Percentiles rank a stretch among this genome's conserved stretches.
These are phyloP conservation scores for Breynia disticha DNA, from an alignment of 441 rosid genomes.

Conservation along the genomic window DNA sequence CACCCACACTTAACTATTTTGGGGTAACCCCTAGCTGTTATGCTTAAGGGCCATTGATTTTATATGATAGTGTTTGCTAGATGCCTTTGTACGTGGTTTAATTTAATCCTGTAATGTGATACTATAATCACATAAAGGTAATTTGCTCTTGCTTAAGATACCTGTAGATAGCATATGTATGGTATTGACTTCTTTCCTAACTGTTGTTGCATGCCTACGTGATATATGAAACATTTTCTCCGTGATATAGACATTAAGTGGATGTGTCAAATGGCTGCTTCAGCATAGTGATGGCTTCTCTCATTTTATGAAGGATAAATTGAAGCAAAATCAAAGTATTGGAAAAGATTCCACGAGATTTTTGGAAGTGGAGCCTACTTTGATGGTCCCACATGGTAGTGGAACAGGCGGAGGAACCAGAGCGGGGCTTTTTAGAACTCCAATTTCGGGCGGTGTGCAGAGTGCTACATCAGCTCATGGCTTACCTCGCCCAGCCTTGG, in stretches of 20 bases:
- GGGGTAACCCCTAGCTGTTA: no score
- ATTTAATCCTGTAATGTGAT: no score
- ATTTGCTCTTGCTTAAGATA: no score
- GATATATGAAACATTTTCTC: conserved; percentile 14
- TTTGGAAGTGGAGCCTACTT: conserved; percentile 41
- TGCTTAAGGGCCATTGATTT: no score
- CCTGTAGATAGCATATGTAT: neutral
- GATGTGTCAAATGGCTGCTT: conserved; percentile 23
- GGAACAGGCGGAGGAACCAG: conserved; percentile 61
- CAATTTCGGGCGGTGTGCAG: conserved; percentile 98
- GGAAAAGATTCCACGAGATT: conserved; percentile 33
- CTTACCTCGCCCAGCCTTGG: conserved; percentile 85
- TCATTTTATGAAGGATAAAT: conserved; percentile 50
- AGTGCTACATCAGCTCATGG: conserved; percentile 97
- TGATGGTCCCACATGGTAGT: conserved; percentile 35
- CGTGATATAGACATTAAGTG: conserved; percentile 15
- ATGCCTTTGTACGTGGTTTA: no score
- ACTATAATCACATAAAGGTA: no score
- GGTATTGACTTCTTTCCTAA: conserved; percentile 3
- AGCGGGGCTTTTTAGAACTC: conserved; percentile 93
- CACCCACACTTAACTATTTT: no score
- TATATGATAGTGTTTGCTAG: no score
- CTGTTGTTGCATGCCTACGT: conserved; percentile 7
- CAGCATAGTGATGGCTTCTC: conserved; percentile 27
- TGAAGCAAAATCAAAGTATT: conserved; percentile 19